Evolutionary conservation across 306 rosid genomes (phyloP).

Genomic region (Aeschynomene evenia): DNA sequence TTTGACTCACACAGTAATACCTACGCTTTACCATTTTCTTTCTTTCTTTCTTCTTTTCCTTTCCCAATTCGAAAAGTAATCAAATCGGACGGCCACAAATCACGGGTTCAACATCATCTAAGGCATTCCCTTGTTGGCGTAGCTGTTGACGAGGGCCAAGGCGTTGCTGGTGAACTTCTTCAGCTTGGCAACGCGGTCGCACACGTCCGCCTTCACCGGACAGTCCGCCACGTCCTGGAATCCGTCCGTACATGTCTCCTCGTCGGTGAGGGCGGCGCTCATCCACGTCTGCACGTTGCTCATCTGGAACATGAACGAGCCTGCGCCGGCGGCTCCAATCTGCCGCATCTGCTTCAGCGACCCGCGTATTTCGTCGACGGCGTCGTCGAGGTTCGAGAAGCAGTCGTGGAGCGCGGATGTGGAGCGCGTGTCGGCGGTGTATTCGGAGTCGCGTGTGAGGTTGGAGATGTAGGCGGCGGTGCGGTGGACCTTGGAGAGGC

Average conservation of each 20-base stretch:
- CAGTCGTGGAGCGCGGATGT: slow-evolving; percentile 80
- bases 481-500: slow-evolving; percentile 54
- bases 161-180: slow-evolving; percentile 91
- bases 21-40: background rate
- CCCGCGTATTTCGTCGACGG: slow-evolving; percentile 82
- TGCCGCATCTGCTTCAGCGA: slow-evolving; percentile 86
- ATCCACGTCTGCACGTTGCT: slow-evolving; percentile 99
- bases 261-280: slow-evolving; percentile 96
- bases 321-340: slow-evolving; percentile 43
- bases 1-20: background rate
- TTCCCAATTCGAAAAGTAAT: background rate
- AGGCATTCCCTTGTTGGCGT: slow-evolving; percentile 55
- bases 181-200: slow-evolving; percentile 43
- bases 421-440: slow-evolving; percentile 46
- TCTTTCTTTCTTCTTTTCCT: no score
- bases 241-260: slow-evolving; percentile 96
- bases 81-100: slow-evolving; percentile 17
- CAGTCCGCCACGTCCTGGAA: slow-evolving; percentile 65
- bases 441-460: slow-evolving; percentile 61
- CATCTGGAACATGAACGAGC: slow-evolving; percentile 77
- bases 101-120: background rate
- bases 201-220: slow-evolving; percentile 57
- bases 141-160: slow-evolving; percentile 74
- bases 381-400: slow-evolving; percentile 75
- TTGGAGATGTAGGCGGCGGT: slow-evolving; percentile 60